Evolutionary conservation across 495 filamentous ascomycete species (phyloP), one percentile per base, ranked within the genome.

Genomic region (Lophium mytilinum): DNA sequence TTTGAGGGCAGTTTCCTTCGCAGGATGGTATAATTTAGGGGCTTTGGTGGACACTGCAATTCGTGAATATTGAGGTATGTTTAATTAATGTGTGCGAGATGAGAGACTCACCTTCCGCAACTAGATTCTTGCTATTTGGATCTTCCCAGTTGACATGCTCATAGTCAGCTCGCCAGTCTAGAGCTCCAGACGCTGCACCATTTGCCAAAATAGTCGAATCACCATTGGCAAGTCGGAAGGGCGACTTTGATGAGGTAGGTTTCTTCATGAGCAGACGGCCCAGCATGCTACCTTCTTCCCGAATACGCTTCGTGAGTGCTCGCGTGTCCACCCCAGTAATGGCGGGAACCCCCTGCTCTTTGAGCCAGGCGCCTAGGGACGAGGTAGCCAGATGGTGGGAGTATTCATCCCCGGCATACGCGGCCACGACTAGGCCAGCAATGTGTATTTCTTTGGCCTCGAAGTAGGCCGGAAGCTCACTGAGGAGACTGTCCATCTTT

Each of bases 301-400:
- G 82, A 60, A 98, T 95, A 56, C 84, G 83, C 78, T 96, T 96
- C 3, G 93, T 96, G 70, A 98, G 74, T 15, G 89, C 87, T 71
- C 93, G 79, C 33, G 93, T 98, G 74, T 98, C 93, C 49, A 98
- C 85, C 41, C 90, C 93, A 70, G 93, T 89, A 72, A 98, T 91
- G 56, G 93, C 93, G n/a, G 93, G 93, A 50, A 98, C 82, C 43
- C 85, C 87, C 69, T 96, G 86, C 71, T 96, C 90, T 76, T 94
- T 94, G 56, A 97, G 81, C 93, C 93, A 98, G 74, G 84, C 80
- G 33, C 90, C 91, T 14, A 98, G 73, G 2, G 92, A 96, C 14
- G 90, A 95, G 42, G 78, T 73, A 9, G 93, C 93, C 35, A 97
- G 81, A 75, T 87, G 88, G 73, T 98, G 93, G 0, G 92, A 96